phyloP scores from a whole-genome alignment of 2,329 filamentous ascomycete species.

The Diplodia corticola region DNA sequence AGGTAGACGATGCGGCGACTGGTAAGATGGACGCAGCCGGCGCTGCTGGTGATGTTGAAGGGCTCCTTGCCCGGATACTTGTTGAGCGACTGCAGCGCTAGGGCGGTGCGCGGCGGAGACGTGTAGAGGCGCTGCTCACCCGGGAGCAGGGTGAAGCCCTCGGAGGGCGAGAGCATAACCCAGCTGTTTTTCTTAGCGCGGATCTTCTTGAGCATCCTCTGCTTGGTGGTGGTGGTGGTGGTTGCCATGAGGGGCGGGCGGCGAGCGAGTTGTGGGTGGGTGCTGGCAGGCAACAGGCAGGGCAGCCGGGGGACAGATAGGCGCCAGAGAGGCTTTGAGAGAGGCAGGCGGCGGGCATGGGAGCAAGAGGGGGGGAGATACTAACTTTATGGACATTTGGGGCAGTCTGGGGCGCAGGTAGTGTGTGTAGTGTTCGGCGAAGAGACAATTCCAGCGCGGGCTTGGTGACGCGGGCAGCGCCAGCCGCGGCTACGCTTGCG shows the following conservation, averaged over 20 bases:
- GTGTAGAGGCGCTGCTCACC: slow-evolving; percentile 80
- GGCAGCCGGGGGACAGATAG: slow-evolving; percentile 11
- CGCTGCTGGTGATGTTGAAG: slow-evolving; percentile 70
- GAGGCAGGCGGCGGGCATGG: neutral
- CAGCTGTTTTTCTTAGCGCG: slow-evolving; percentile 55
- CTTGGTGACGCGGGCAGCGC: slow-evolving; percentile 17
- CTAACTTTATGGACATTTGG: slow-evolving; percentile 44
- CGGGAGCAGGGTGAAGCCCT: slow-evolving; percentile 79
- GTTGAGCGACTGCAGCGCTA: slow-evolving; percentile 71
- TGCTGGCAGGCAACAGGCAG: slow-evolving; percentile 6
- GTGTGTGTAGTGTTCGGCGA: neutral
- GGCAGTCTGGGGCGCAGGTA: slow-evolving; percentile 16
- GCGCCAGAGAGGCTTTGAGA: neutral
- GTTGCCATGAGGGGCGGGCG: neutral
- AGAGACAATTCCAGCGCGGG: slow-evolving; percentile 14
- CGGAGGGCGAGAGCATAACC: slow-evolving; percentile 81
- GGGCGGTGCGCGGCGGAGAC: slow-evolving; percentile 74
- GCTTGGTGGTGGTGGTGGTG: slow-evolving; percentile 18
- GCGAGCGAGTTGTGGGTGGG: slow-evolving; percentile 9
- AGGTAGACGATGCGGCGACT: slow-evolving; percentile 89
- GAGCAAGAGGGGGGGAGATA: slow-evolving; percentile 27
- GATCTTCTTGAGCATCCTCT: slow-evolving; percentile 32
- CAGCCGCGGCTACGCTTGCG: slow-evolving; percentile 17
- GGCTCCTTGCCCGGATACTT: slow-evolving; percentile 63
- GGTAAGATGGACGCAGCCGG: slow-evolving; percentile 76